Conservation (phyloP, 1,139 yeast genomes). For the Taphrina communis region DNA sequence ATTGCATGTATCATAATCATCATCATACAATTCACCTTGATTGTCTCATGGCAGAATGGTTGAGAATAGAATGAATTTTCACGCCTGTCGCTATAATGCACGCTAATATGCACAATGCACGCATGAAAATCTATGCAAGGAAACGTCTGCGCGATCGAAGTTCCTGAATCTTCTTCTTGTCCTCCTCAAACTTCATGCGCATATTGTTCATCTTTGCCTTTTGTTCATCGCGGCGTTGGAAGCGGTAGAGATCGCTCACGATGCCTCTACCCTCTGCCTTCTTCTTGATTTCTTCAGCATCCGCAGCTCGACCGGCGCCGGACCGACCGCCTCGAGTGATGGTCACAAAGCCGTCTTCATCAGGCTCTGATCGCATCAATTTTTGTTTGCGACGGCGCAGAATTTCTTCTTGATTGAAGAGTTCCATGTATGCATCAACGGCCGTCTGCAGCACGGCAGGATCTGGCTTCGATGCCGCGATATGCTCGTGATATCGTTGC, state of each 20-base stretch:
- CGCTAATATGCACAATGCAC: too few species aligned
- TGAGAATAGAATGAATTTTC: not conserved
- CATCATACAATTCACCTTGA: too few species aligned
- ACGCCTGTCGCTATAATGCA: constrained; percentile 5
- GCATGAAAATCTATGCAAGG: constrained; percentile 64
- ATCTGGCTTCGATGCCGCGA: constrained; percentile 50
- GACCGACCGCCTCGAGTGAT: constrained; percentile 51
- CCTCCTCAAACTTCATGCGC: constrained; percentile 80
- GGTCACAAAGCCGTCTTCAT: constrained; percentile 49
- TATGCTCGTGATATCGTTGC: constrained; percentile 19
- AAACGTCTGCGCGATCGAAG: constrained; percentile 83
- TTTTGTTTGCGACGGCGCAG: constrained; percentile 62
- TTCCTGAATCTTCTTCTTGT: constrained; percentile 79
- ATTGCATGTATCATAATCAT: too few species aligned
- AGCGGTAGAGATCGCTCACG: constrained; percentile 94
- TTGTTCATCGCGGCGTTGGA: constrained; percentile 92
- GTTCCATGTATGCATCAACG: constrained; percentile 66
- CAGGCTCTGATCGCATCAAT: constrained; percentile 52
- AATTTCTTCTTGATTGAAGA: constrained; percentile 75
- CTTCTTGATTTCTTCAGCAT: constrained; percentile 51
- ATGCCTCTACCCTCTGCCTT: constrained; percentile 63
- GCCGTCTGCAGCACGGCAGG: constrained; percentile 57
- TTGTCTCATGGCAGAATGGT: too few species aligned
- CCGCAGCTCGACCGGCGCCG: constrained; percentile 52
- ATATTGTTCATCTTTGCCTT: constrained; percentile 90